Base-by-base conservation (phyloP, 768 basidiomycete species). In the Galerina sulciceps region DNA sequence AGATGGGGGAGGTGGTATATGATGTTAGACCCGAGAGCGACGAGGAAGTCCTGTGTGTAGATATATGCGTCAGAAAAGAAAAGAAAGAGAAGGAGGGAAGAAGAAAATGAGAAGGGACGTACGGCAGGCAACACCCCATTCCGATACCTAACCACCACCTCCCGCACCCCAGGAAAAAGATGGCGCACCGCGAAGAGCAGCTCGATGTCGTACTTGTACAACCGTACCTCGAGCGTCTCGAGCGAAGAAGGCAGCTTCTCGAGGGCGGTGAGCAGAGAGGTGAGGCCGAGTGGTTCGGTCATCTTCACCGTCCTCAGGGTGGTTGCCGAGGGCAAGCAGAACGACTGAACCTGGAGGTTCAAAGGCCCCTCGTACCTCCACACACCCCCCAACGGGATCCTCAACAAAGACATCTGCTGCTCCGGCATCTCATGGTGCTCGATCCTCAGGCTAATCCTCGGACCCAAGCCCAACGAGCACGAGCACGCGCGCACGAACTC, bases 141-240 rank as follows among this genome's bases (percentile, higher is more conserved):
- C 0, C 69, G 68, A 52, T 66, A 71, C 13, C 66, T 50, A 4
- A 74, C 55, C 4, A 66, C 58, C 34, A 74, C 43, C 34, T 22
- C 54, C 11, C 18, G 20, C 1, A 69, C 60, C 0, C 37, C 40
- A 8, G 53, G 55, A 37, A 73, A 75, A 0, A 75, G 53, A 2
- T 64, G 44, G 15, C 67, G 64, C 11, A 70, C 62, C 0, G 73
- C 73, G 44, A 69, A 75, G 10, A 73, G 57, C 13, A 73, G 56
- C 58, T 75, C 73, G 5, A 69, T 60, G 36, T 75, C 73, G 68
- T 70, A 75, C 15, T 58, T 56, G 5, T 63, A 48, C 3, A 73
- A 54, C 31, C 65, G 60, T 2, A 75, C 47, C 26, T 71, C 67
- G 11, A 74, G 52, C 11, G 58, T 62, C n/a, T 60, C 46, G 1